A percentile compares a stretch with the other conserved stretches of the same genome.
Evolutionary conservation across 768 basidiomycete genomes (phyloP).

Genomic region (Tremella mesenterica): DNA sequence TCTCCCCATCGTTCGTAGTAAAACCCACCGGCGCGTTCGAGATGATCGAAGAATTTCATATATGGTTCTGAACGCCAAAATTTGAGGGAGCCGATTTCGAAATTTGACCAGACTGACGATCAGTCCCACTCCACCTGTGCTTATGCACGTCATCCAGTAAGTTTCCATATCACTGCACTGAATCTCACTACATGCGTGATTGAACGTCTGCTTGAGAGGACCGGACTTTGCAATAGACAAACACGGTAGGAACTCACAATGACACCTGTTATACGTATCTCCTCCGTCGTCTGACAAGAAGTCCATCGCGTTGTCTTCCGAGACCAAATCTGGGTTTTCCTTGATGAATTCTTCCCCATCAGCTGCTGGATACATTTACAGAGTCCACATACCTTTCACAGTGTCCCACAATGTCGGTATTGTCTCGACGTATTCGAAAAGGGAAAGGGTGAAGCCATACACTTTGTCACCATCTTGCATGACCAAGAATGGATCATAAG

Average conservation of each 20-base stretch:
- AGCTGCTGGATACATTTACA: neutral
- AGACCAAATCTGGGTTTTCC: conserved; percentile 56
- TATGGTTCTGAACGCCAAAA: conserved; percentile 80
- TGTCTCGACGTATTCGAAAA: conserved; percentile 69
- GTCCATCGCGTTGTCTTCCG: conserved; percentile 58
- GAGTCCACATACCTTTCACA: conserved; percentile 53
- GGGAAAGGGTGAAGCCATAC: conserved; percentile 77
- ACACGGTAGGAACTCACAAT: conserved; percentile 51
- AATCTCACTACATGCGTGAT: too few species aligned
- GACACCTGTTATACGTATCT: conserved; percentile 64
- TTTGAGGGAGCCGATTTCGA: conserved; percentile 74
- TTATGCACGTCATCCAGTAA: too few species aligned
- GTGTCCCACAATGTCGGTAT: conserved; percentile 71
- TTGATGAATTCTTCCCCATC: conserved; percentile 56
- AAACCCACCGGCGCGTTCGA: conserved; percentile 74
- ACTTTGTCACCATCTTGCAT: conserved; percentile 74
- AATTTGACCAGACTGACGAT: conserved; percentile 85
- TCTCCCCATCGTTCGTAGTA: conserved; percentile 80
- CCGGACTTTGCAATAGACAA: neutral
- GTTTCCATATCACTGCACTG: too few species aligned
- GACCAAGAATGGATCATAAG: conserved; percentile 64
- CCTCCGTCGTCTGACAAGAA: conserved; percentile 72
- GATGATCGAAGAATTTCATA: conserved; percentile 67
- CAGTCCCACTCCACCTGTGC: too few species aligned
- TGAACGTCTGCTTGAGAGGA: neutral